Conservation (phyloP, 2,329 filamentous ascomycete genomes). For the Colletotrichum sp. region DNA sequence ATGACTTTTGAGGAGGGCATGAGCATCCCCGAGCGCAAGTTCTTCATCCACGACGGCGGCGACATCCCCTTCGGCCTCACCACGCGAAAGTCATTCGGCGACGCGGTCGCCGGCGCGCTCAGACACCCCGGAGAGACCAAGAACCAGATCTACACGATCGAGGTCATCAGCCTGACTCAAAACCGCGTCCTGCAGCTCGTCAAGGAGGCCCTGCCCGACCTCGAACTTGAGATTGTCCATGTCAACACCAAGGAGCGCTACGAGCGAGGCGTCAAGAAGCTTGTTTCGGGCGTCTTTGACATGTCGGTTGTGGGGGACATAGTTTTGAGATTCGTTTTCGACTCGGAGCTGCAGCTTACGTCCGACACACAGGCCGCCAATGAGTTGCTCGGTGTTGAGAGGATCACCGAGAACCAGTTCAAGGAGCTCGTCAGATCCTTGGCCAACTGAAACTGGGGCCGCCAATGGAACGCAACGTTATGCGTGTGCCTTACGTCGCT, state of each 20-base stretch:
- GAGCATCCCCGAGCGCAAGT: conserved; percentile 18
- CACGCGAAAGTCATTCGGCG: conserved; percentile 48
- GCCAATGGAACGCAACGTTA: neutral
- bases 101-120: conserved; percentile 51
- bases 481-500: neutral
- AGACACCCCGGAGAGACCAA: conserved; percentile 47
- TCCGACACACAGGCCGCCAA: neutral
- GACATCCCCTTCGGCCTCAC: conserved; percentile 47
- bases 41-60: conserved; percentile 55
- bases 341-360: neutral
- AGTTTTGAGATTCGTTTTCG: neutral
- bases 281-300: neutral
- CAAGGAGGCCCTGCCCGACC: conserved; percentile 20
- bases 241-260: neutral
- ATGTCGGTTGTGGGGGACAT: neutral
- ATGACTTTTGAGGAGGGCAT: neutral
- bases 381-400: neutral
- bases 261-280: neutral
- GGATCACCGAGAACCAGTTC: neutral
- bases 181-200: conserved; percentile 47
- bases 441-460: neutral
- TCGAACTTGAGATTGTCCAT: neutral
- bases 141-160: conserved; percentile 58
- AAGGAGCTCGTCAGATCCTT: neutral
- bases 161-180: conserved; percentile 53